Evolutionary conservation across 495 filamentous ascomycete genomes (phyloP), one percentile per base, ranked within the genome.

Genomic region (Diplogelasinospora grovesii): DNA sequence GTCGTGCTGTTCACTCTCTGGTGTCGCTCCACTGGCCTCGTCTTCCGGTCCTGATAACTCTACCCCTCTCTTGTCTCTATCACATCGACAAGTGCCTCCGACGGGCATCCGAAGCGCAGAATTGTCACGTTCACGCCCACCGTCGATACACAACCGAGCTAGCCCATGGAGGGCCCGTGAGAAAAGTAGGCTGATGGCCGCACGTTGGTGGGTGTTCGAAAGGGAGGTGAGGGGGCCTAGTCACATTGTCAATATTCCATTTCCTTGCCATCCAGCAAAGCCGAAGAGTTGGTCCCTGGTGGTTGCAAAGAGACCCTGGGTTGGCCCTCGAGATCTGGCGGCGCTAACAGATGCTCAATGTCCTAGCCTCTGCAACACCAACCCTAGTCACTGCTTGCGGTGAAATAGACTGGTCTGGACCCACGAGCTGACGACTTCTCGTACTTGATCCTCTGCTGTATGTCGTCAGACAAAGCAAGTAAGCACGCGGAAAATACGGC

Each of bases 251-350:
- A 7, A 14, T 21, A 45, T 33, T n/a, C 10, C 44, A 14, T 22
- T 22, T 29, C 30, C 29, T 29, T 39, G 22, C 36, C 33, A 34
- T 19, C 22, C 33, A 21, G 28, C 41, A 29, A 45, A 41, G 50
- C 48, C 43, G 38, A 41, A 36, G 29, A 26, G 22, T 41, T 49
- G 49, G 53, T 35, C 44, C 50, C 37, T 51, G 48, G 33, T 22
- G 32, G 37, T 34, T 36, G 37, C 41, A 44, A 37, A 11, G 20
- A 19, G 11, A 19, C 21, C 22, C 20, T 2, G 22, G 21, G 9
- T 21, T 34, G 29, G 20, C 27, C 20, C 18, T 41, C 30, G 20
- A 22, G 39, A 47, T 42, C 39, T 18, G 38, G 36, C 45, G 20
- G 45, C 41, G 41, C 45, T 41, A 25, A 41, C 31, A 13, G 35